Percentiles rank a stretch among this genome's conserved stretches.
These are phyloP conservation scores for Lachancea thermotolerans DNA, from an alignment of 805 yeast species.

Conservation along the genomic window DNA sequence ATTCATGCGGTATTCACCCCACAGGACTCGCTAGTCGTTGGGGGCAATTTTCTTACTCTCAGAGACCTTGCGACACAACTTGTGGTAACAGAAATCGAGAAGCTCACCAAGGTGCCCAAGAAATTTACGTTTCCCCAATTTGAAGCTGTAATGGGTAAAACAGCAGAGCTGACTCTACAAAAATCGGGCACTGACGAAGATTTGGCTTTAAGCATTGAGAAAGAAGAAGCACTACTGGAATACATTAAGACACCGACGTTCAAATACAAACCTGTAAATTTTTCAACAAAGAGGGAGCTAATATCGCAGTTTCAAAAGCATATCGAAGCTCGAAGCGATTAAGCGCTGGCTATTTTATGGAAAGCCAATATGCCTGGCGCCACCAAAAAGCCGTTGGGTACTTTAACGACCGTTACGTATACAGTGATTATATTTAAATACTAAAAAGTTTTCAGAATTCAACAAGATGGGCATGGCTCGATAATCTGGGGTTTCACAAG, in stretches of 20 bases:
- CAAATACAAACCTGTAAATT: constrained; percentile 16
- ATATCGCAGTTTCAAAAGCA: constrained; percentile 7
- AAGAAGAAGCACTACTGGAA: constrained; percentile 7
- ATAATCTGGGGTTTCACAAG: too few relatives aligned
- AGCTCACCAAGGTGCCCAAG: constrained; percentile 61
- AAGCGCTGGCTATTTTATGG: background rate
- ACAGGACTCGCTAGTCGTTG: constrained; percentile 70
- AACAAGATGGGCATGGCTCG: background rate
- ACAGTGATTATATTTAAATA: background rate
- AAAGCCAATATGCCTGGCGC: background rate
- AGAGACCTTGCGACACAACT: constrained; percentile 59
- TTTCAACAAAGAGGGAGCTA: constrained; percentile 13
- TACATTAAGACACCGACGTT: constrained; percentile 13
- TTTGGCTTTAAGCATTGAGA: background rate
- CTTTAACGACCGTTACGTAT: too few relatives aligned
- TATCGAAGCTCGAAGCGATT: background rate
- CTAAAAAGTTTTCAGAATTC: background rate
- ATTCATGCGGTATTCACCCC: constrained; percentile 88
- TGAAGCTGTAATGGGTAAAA: constrained; percentile 44
- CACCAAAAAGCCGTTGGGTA: too few relatives aligned
- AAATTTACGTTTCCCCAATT: constrained; percentile 77
- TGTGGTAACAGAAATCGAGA: constrained; percentile 55
- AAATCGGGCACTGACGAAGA: background rate
- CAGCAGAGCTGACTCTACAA: constrained; percentile 15
- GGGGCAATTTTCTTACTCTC: constrained; percentile 78